Percentiles rank a stretch among this genome's conserved stretches.
Conservation (phyloP, 371 early-diverging fungal species). For the Blastocladiella emersonii region DNA sequence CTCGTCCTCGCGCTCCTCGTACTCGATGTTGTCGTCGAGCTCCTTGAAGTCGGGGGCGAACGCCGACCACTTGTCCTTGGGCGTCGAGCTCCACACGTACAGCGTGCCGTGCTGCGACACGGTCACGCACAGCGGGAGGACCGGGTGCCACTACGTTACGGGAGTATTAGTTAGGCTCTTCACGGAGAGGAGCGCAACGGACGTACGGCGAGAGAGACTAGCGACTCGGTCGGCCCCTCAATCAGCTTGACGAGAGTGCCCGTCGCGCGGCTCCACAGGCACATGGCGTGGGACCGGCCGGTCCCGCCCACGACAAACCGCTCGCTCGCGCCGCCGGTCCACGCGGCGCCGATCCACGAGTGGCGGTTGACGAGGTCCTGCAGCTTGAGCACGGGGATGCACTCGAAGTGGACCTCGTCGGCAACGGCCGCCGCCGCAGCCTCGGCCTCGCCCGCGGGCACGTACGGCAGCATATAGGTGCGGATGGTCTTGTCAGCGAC, state of each 20-base stretch:
- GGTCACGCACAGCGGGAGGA: conserved; percentile 66
- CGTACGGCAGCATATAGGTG: conserved; percentile 22
- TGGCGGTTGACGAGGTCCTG: conserved; percentile 71
- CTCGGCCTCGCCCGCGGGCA: conserved; percentile 18
- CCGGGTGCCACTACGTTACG: conserved; percentile 62
- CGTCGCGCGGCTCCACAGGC: conserved; percentile 73
- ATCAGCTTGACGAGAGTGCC: conserved; percentile 75
- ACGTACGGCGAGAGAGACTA: conserved; percentile 67
- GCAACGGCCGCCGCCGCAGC: conserved; percentile 22
- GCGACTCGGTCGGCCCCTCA: conserved; percentile 78
- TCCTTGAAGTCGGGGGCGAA: conserved; percentile 85
- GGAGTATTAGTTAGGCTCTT: not conserved
- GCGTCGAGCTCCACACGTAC: conserved; percentile 73
- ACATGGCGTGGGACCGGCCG: conserved; percentile 77
- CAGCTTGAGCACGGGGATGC: conserved; percentile 19
- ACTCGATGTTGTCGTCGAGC: conserved; percentile 80
- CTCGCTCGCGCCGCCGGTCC: conserved; percentile 70
- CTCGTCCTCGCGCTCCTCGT: conserved; percentile 81
- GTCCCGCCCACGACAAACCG: conserved; percentile 71
- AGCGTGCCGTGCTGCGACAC: conserved; percentile 66
- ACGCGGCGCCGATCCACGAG: conserved; percentile 71
- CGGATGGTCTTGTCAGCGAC: conserved; percentile 58
- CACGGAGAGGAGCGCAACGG: not conserved
- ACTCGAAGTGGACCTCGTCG: conserved; percentile 5
- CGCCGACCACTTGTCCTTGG: conserved; percentile 78